Evolutionary conservation across 2,329 filamentous ascomycete genomes (phyloP).

Genomic region (Coniochaeta sp.): DNA sequence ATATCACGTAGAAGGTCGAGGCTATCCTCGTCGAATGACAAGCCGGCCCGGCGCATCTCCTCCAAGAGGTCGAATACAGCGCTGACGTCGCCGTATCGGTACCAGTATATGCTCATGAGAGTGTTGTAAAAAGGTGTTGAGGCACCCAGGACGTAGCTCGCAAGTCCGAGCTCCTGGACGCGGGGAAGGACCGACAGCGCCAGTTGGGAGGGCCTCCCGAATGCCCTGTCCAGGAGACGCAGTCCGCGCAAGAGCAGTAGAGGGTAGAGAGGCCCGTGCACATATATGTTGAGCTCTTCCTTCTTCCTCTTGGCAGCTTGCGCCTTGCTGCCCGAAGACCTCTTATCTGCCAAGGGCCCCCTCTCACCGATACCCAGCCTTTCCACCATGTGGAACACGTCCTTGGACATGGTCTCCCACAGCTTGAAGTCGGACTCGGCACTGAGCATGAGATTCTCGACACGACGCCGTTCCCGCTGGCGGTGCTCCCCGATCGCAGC

Average conservation of each 20-base stretch:
- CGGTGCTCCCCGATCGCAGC: constrained; percentile 32
- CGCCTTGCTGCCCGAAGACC: neutral
- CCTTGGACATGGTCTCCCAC: constrained; percentile 58
- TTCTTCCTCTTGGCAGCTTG: constrained; percentile 3
- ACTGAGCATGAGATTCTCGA: constrained; percentile 44
- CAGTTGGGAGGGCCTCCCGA: constrained; percentile 49
- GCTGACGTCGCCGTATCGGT: constrained; percentile 47
- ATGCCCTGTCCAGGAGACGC: constrained; percentile 47
- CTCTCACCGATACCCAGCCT: constrained; percentile 43
- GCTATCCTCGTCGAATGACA: constrained; percentile 47
- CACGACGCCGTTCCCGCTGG: constrained; percentile 37
- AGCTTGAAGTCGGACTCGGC: constrained; percentile 56
- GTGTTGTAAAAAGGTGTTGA: constrained; percentile 64
- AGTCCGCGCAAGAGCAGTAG: constrained; percentile 51
- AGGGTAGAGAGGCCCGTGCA: constrained; percentile 59
- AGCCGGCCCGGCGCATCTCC: constrained; percentile 58
- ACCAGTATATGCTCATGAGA: constrained; percentile 55
- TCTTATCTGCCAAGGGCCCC: neutral
- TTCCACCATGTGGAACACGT: constrained; percentile 56
- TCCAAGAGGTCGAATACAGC: constrained; percentile 48
- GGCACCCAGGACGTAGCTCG: constrained; percentile 64
- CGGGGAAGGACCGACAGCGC: constrained; percentile 56
- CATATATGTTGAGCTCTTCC: constrained; percentile 34
- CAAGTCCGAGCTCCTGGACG: constrained; percentile 59
- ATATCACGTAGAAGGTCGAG: constrained; percentile 27